Evolutionary conservation across 176 grass and related monocot genomes (phyloP).

Genomic region (Phragmites australis): DNA sequence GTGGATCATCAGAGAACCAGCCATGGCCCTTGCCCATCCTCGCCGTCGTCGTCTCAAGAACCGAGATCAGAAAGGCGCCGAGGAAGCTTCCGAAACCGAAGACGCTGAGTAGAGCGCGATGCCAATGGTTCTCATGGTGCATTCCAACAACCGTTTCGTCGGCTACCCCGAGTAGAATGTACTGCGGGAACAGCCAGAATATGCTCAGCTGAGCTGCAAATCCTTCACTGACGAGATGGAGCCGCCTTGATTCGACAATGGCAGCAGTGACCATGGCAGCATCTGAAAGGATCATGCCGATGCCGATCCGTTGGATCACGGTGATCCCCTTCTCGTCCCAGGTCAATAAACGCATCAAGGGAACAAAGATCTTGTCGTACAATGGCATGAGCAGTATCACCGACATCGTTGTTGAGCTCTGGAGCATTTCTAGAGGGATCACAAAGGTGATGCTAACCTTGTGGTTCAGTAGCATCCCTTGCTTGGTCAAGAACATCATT

Average conservation of each 20-base stretch:
- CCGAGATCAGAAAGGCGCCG: slow-evolving; percentile 49
- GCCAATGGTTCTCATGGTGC: slow-evolving; percentile 74
- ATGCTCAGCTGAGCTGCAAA: slow-evolving; percentile 36
- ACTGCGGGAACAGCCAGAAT: slow-evolving; percentile 74
- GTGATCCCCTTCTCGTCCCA: slow-evolving; percentile 54
- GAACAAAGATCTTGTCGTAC: slow-evolving; percentile 64
- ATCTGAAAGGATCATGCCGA: slow-evolving; percentile 71
- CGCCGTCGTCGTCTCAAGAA: slow-evolving; percentile 40
- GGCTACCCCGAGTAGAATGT: slow-evolving; percentile 66
- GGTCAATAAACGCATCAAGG: slow-evolving; percentile 42
- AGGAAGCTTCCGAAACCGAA: slow-evolving; percentile 76
- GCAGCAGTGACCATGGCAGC: slow-evolving; percentile 52
- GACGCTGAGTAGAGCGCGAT: slow-evolving; percentile 76
- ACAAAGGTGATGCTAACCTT: slow-evolving; percentile 42
- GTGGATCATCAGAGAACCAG: slow-evolving; percentile 75
- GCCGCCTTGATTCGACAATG: slow-evolving; percentile 53
- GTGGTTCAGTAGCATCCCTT: slow-evolving; percentile 76
- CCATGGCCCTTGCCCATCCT: background rate
- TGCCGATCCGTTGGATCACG: slow-evolving; percentile 74
- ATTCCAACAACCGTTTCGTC: slow-evolving; percentile 69
- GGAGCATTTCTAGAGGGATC: slow-evolving; percentile 77
- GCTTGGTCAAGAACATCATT: slow-evolving; percentile 73
- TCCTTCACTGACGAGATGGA: background rate
- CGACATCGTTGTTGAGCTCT: slow-evolving; percentile 64
- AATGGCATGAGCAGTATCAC: slow-evolving; percentile 81